Evolutionary conservation across 805 yeast species (phyloP).

Genomic region (Alloascoidea africana): DNA sequence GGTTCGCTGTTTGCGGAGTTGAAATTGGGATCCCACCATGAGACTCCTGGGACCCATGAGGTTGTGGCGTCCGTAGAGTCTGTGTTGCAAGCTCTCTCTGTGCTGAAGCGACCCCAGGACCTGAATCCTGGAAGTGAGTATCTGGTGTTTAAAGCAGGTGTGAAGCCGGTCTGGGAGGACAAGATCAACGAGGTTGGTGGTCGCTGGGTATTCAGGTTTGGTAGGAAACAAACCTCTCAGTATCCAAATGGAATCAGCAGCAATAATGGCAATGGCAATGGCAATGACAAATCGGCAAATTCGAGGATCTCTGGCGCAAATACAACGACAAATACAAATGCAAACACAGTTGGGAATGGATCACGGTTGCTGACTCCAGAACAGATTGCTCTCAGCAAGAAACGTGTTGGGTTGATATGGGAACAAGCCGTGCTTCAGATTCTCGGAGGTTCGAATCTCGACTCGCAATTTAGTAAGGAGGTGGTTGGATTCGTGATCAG

Average conservation of each 20-base stretch:
- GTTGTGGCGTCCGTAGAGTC: constrained; percentile 34
- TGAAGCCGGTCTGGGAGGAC: constrained; percentile 58
- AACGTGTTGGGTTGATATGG: constrained; percentile 29
- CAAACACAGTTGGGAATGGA: too few relatives aligned
- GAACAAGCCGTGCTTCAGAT: constrained; percentile 16
- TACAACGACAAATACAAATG: too few relatives aligned
- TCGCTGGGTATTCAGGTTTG: constrained; percentile 41
- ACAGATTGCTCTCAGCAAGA: constrained; percentile 2
- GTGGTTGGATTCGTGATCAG: constrained; percentile 46
- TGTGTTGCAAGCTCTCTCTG: constrained; percentile 29
- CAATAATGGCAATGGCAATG: constrained; percentile 8
- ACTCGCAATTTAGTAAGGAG: constrained; percentile 16
- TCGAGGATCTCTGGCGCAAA: too few relatives aligned
- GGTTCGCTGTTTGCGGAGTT: background rate
- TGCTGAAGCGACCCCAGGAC: constrained; percentile 23
- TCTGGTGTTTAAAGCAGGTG: constrained; percentile 41
- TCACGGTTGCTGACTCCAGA: constrained; percentile 3
- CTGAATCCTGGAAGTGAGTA: constrained; percentile 33
- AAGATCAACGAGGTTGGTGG: constrained; percentile 46
- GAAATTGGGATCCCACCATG: too few relatives aligned
- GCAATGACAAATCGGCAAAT: too few relatives aligned
- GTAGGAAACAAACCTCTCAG: constrained; percentile 15
- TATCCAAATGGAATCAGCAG: constrained; percentile 3
- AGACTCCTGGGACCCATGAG: background rate
- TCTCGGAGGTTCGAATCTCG: background rate